Evolutionary conservation across 176 grass and related monocot genomes (phyloP), one percentile per base, ranked within the genome.

Genomic region (Dactylis glomerata): DNA sequence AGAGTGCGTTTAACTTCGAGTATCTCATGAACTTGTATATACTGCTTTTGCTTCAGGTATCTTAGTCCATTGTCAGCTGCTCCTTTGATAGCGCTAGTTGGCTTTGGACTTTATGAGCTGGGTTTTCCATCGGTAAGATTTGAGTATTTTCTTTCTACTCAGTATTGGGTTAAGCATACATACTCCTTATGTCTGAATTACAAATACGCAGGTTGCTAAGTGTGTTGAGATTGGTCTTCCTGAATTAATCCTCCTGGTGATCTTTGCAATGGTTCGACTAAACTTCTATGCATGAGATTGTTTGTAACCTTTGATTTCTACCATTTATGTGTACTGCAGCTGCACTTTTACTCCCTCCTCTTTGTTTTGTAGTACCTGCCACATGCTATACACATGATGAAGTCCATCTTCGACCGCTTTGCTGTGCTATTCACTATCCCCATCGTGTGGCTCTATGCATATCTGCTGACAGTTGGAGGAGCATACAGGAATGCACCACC

Each of bases 201-300:
- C 59, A 75, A 81, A 81, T 88, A 37, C 36, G 31, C 86, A 99
- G 97, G 97, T 99, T 84, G 93, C 97, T 22, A 99, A 99, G 68
- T 99, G 97, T 68, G 65, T 99, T 84, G 97, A 99, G 76, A 96
- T 99, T 76, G 97, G 97, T 38, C 93, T 99, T 30, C 97, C 97
- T n/a, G 87, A 92, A 77, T 87, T 99, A 24, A 94, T 96, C 61
- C 84, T 99, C 26, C 73, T 99, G 36, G 89, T 96, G 44, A 88
- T 96, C 42, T 92, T 99, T 69, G 89, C 97, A 59, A 94, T 96
- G 97, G 97, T 99, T 85, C 0, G 16, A 56, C 57, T 51, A 41
- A 26, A 75, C 63, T 77, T 78, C 22, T 58, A 59, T 83, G 14
- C 58, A 86, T 57, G 10, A 28, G 1, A 22, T 76, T 45, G 28